Evolutionary conservation across 2,329 filamentous ascomycete species (phyloP).

Genomic region (Aspergillus sp.): DNA sequence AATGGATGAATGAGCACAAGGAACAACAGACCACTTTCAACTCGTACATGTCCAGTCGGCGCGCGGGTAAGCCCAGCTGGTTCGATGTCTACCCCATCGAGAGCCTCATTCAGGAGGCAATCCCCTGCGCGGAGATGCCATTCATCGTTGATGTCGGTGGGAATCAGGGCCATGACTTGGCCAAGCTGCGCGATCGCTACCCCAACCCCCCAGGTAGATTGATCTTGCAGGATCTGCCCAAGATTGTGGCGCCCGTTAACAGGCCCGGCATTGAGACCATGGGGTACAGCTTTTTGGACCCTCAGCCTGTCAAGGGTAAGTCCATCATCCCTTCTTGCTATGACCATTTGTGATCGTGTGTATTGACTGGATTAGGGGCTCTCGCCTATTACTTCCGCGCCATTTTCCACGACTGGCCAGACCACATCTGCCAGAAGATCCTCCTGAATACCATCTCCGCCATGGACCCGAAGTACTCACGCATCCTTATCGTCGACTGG

Average conservation of each 20-base stretch:
- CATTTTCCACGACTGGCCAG: conserved; percentile 36
- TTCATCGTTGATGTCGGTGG: no score
- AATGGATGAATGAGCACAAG: no score
- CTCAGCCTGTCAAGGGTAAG: conserved; percentile 26
- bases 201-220: no score
- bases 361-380: conserved; percentile 17
- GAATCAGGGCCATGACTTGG: no score
- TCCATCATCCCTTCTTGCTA: neutral
- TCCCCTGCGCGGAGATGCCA: no score
- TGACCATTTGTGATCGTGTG: neutral
- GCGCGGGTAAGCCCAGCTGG: no score
- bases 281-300: conserved; percentile 29
- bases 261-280: conserved; percentile 21
- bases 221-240: conserved; percentile 36
- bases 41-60: no score
- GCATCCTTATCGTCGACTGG: conserved; percentile 32
- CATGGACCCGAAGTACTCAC: conserved; percentile 26
- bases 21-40: no score
- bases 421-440: conserved; percentile 27
- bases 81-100: no score
- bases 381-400: conserved; percentile 32
- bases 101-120: no score
- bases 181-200: no score
- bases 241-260: conserved; percentile 11
- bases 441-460: conserved; percentile 26